These are phyloP conservation scores for Jatropha podagrica DNA, from an alignment of 441 rosid species.

Conservation along the genomic window DNA sequence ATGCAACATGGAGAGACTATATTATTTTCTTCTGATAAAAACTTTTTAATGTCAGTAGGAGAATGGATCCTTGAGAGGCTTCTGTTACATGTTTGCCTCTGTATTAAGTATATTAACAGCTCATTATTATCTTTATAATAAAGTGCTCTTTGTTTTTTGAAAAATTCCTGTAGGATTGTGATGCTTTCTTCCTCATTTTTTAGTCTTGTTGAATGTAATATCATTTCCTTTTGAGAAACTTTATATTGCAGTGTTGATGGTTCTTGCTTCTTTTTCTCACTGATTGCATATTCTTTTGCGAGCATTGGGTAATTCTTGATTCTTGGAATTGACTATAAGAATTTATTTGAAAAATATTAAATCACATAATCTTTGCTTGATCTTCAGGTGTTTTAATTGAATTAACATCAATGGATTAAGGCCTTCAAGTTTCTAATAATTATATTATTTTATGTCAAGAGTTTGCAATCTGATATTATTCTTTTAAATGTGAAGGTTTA, in stretches of 20 bases:
- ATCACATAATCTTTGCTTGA: too few species aligned
- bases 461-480: too few species aligned
- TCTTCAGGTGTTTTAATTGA: too few species aligned
- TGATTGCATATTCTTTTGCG: not conserved
- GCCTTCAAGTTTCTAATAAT: too few species aligned
- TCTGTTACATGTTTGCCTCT: not conserved
- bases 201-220: not conserved
- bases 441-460: too few species aligned
- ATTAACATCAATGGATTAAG: too few species aligned
- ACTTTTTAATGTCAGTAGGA: not conserved
- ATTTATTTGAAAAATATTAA: too few species aligned
- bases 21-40: constrained; percentile 11
- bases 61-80: not conserved
- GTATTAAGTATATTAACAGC: not conserved
- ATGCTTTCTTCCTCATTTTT: not conserved
- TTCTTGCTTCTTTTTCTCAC: not conserved
- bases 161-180: not conserved
- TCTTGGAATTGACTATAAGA: not conserved
- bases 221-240: not conserved
- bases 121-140: not conserved
- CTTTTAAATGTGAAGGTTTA: not conserved
- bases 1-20: not conserved
- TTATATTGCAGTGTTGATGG: not conserved
- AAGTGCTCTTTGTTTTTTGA: not conserved
- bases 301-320: not conserved